Conservation (phyloP, 208 protist species). For the Borovskyia barvae region DNA sequence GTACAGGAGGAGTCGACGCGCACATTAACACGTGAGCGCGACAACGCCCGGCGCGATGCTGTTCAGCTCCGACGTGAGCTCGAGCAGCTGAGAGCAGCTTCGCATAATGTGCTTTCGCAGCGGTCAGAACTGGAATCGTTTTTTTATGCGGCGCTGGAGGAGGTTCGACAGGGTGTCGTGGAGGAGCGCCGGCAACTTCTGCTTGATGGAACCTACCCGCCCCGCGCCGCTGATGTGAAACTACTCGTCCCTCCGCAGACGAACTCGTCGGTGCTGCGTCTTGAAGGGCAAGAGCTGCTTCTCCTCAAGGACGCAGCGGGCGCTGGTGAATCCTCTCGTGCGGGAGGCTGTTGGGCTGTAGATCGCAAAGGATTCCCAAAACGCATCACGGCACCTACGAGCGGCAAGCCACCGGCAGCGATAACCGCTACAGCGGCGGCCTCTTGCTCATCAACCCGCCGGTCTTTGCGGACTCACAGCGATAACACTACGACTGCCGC, state of each 20-base stretch:
- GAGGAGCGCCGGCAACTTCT: conserved; percentile 47
- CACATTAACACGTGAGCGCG: conserved; percentile 45
- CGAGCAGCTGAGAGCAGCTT: conserved; percentile 44
- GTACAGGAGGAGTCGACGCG: conserved; percentile 28
- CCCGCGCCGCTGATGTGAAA: neutral
- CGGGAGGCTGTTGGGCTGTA: conserved; percentile 5
- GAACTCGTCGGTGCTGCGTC: conserved; percentile 30
- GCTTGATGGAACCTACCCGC: neutral
- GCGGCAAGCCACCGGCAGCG: neutral
- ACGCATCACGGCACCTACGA: neutral
- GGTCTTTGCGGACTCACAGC: too few species aligned
- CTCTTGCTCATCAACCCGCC: neutral
- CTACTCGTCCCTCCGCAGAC: conserved; percentile 18
- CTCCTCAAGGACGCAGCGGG: conserved; percentile 30
- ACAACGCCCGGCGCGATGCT: conserved; percentile 52
- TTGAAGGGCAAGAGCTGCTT: conserved; percentile 47
- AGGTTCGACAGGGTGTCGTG: conserved; percentile 66
- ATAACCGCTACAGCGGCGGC: neutral
- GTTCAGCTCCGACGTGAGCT: conserved; percentile 57
- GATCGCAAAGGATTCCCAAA: conserved; percentile 21
- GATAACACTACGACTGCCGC: neutral
- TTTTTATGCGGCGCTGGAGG: conserved; percentile 76
- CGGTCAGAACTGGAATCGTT: conserved; percentile 85
- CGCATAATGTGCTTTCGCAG: conserved; percentile 55
- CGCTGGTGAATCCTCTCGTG: neutral